Evolutionary conservation across 2,329 filamentous ascomycete species (phyloP), one percentile per base, ranked within the genome.

Genomic region (Calonectria naviculata): DNA sequence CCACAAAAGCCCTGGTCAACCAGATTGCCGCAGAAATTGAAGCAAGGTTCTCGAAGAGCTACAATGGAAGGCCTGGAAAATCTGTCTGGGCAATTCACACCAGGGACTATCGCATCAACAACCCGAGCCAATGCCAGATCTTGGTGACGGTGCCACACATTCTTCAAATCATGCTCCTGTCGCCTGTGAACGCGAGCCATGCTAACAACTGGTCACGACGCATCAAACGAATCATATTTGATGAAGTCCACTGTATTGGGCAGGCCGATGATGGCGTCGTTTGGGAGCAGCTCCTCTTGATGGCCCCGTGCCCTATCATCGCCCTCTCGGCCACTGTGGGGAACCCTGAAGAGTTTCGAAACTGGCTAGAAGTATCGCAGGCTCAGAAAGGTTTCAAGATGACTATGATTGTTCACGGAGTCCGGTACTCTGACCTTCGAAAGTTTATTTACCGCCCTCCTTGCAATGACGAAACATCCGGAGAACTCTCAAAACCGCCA

Each of bases 81-180:
- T 93, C 91, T 0, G 91, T 95, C 0, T 96, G 93, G 93, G 93
- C 90, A 0, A 95, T 96, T 58, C 92, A 95, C 76, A 95, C 93
- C 0, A 84, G 93, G 60, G 93, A 96, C 78, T 91, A 93, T 78
- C 87, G 92, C 5, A 90, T 95, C 80, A 95, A 95, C 81, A 94
- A 92, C 72, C 88, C 93, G 0, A 89, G 86, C 0, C 89, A 91
- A 3, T 95, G 93, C 76, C 93, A 96, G 77, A 87, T 96, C 4
- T 82, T 95, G 15, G 92, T 95, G 13, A 95, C 93, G 0, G 93
- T 95, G 0, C 93, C 93, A 0, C 91, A 95, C 78, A 92, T 96
- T 44, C 84, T 96, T 2, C 93, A 95, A 76, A 95, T 94, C 65
- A 94, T 96, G 92, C 85, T 95, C 1, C 83, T 93, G 61, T 87